Base-by-base conservation (phyloP, 202 grass and related monocot genomes). In the Saccharum hybrid region DNA sequence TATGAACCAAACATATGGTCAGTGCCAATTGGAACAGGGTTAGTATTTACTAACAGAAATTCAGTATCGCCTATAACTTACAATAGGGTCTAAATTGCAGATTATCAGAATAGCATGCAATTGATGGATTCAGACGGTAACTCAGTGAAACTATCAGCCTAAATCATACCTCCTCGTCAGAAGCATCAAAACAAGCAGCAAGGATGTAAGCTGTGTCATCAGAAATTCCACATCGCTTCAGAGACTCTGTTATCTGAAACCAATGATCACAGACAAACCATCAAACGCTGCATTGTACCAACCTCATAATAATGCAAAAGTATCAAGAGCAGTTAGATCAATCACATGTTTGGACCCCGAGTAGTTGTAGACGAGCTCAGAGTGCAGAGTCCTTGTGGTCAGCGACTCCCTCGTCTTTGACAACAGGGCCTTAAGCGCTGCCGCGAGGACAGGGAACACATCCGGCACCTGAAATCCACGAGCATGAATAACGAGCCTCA, bases 361-460 rank as follows among this genome's bases (percentile, higher is more conserved):
- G 87, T 88, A 96, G 69, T 94, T 94, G 83, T 94, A 99, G 78
- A 96, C 93, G 72, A 99, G 90, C 72, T 99, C 96, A 10, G 93
- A 99, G 84, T 99, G 96, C 77, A 96, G 83, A 72, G 91, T 99
- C 23, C 89, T 87, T 30, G 96, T 96, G 46, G 84, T 96, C 33
- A 99, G 82, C 10, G 93, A 83, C 56, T 91, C 96, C 84, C 96
- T 99, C 46, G 88, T 81, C 84, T 85, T 92, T 8, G 90, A 82
- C 57, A 99, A 43, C 28, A 96, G 79, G 33, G 90, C 93, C 81
- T 96, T 96, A 61, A 94, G 93, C 5, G 93, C 96, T 57, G 93
- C 96, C 2, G 83, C 88, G 1, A 96, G 85, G 48, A 99, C 81
- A 66, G 93, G 96, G 82, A 96, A 99, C 82, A 96, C 87, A 65